Evolutionary conservation across 2,329 filamentous ascomycete species (phyloP).

Genomic region (Fusarium marasasianum): DNA sequence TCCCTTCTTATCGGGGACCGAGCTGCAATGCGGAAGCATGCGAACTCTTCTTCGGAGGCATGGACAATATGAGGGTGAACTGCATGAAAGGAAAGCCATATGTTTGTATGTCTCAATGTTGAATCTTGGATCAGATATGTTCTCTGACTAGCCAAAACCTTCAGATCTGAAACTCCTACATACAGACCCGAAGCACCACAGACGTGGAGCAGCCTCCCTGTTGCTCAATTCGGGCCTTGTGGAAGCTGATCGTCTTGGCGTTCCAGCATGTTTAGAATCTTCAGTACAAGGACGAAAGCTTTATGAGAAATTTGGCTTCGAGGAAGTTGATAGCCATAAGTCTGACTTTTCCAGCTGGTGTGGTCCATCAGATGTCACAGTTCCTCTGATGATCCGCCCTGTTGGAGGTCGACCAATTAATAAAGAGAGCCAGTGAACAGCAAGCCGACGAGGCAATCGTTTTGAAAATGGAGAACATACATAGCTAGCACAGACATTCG

Average conservation of each 20-base stretch:
- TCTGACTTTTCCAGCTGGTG: conserved; percentile 45
- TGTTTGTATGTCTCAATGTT: conserved; percentile 45
- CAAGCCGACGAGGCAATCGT: neutral
- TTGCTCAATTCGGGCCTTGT: conserved; percentile 49
- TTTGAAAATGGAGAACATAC: too few relatives aligned
- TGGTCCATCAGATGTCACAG: conserved; percentile 31
- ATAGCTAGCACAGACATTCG: neutral
- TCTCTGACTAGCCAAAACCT: neutral
- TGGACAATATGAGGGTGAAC: conserved; percentile 45
- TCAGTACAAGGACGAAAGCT: conserved; percentile 45
- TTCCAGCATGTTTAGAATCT: conserved; percentile 52
- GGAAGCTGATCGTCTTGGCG: conserved; percentile 49
- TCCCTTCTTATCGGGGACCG: conserved; percentile 41
- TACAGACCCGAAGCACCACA: conserved; percentile 50
- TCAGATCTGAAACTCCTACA: conserved; percentile 52
- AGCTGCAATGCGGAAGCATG: conserved; percentile 48
- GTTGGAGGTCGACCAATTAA: neutral
- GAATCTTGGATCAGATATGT: too few relatives aligned
- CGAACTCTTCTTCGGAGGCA: conserved; percentile 45
- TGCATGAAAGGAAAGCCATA: conserved; percentile 46
- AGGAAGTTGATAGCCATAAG: conserved; percentile 40
- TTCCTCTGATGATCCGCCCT: conserved; percentile 42
- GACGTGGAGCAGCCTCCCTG: conserved; percentile 48
- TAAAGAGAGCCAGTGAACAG: neutral
- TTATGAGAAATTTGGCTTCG: conserved; percentile 50